These are phyloP conservation scores for Geranium rotundifolium DNA, from an alignment of 345 rosid species.

Conservation along the genomic window DNA sequence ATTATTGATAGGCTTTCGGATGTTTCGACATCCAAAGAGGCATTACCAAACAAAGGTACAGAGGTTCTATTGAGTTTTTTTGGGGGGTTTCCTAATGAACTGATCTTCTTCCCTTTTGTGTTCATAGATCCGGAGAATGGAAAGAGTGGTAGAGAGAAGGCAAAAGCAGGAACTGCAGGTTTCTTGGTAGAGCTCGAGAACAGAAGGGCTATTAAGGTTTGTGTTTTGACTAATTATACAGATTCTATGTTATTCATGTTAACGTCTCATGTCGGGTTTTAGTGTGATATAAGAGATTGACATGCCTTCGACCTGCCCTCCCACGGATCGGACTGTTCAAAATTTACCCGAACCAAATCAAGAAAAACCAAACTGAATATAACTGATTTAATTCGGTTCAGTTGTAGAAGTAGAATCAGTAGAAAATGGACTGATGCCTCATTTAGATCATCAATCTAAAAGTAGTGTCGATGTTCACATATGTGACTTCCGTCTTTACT, in stretches of 20 bases:
- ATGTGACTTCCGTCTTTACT: no score
- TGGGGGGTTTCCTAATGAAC: background rate
- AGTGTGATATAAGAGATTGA: no score
- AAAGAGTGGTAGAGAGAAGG: constrained; percentile 20
- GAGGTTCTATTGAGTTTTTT: background rate
- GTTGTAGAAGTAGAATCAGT: no score
- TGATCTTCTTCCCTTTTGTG: background rate
- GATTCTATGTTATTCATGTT: background rate
- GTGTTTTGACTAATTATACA: constrained; percentile 1
- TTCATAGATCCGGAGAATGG: constrained; percentile 28
- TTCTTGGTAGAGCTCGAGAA: constrained; percentile 66
- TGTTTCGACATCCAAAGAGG: constrained; percentile 13
- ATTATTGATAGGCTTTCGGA: constrained; percentile 16
- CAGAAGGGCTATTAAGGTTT: constrained; percentile 59
- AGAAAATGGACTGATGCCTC: no score
- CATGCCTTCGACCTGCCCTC: no score
- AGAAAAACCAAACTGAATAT: background rate
- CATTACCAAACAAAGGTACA: constrained; percentile 21
- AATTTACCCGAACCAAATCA: no score
- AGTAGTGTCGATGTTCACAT: background rate
- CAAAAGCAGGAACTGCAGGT: constrained; percentile 48
- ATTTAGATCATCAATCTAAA: no score
- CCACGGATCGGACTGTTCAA: no score
- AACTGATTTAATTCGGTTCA: background rate
- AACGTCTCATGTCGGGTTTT: background rate